Base-by-base conservation (phyloP, 1,139 yeast genomes). In the Taiozyma sp. region DNA sequence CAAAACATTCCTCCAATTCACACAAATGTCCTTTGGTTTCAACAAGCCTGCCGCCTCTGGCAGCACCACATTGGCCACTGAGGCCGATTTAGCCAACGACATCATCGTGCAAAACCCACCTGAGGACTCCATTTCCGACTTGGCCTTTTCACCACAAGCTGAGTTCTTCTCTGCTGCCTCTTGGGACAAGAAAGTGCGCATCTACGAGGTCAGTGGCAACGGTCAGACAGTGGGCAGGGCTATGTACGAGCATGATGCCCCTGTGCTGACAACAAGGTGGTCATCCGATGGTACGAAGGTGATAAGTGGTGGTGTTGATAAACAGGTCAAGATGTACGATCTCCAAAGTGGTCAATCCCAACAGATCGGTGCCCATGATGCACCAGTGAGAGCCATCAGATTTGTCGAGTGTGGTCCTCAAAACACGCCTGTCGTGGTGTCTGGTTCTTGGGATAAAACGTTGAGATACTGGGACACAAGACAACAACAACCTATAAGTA, bases 381-480 rank as follows among this genome's bases (percentile, higher is more conserved):
- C 84, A 3, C 79, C 97, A 0, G 95, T 95, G 14, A 79, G 77
- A 53, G 68, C 80, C 26, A 88, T 93, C 32, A 74, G 96, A 53
- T 83, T 79, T 54, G 96, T 89, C 11, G 85, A 84, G 56, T 86
- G 93, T 65, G 95, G 95, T 0, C 90, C 93, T 10, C 74, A 83
- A 32, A 85, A 84, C 62, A 79, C 89, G 0, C 96, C 86, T 44
- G 88, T 88, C 54, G 82, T 93, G 29, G 98, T 91, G 2, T 82
- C 93, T 44, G 97, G 96, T 14, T 88, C 97, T 7, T 93, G 98
- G 98, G 99, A 95, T 68, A 90, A 90, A 69, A 90, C 98, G 0
- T 71, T 95, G 57, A 83, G 81, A 65, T 95, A 93, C 69, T 90
- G 97, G 97, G 98, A 93, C 68, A 76, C 87, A 71, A 82, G 98